These are phyloP conservation scores for Asterophora lycoperdoides DNA, from an alignment of 768 basidiomycete genomes.

Conservation along the genomic window DNA sequence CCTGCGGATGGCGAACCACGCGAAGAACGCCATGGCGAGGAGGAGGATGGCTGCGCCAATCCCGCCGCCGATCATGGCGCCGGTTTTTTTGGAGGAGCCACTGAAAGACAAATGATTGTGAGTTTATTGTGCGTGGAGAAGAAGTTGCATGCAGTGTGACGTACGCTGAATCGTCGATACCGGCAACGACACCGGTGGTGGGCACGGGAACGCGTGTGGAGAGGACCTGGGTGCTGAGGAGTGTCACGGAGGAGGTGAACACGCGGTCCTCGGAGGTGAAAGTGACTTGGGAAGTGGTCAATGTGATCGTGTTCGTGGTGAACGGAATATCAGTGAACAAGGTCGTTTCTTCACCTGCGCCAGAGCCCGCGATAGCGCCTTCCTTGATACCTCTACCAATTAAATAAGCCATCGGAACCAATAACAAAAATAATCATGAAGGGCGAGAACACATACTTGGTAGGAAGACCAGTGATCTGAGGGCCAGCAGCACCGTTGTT, in stretches of 20 bases:
- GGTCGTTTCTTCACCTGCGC: not conserved
- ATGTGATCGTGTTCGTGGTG: conserved; percentile 1
- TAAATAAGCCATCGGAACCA: not conserved
- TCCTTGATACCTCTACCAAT: not conserved
- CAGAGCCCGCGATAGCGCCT: not conserved
- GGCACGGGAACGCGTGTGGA: conserved; percentile 9
- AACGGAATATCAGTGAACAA: conserved; percentile 8
- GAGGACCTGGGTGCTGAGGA: conserved; percentile 7
- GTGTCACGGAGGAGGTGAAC: conserved; percentile 1
- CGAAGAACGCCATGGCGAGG: conserved; percentile 10
- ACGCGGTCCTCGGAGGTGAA: conserved; percentile 4
- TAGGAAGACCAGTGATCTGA: not conserved
- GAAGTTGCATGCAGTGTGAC: not conserved
- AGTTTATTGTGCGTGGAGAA: not conserved
- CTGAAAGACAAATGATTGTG: not conserved
- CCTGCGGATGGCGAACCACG: conserved; percentile 14
- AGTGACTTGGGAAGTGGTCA: conserved; percentile 3
- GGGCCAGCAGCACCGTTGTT: not conserved
- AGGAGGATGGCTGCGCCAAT: conserved; percentile 16
- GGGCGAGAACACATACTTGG: not conserved
- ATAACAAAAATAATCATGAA: too few relatives aligned
- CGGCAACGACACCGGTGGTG: not conserved
- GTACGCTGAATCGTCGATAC: conserved; percentile 6
- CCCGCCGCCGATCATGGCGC: conserved; percentile 15
- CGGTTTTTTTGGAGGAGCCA: conserved; percentile 7